These are phyloP conservation scores for Globisporangium uncinulatum DNA, from an alignment of 352 stramenopile genomes.

Conservation along the genomic window DNA sequence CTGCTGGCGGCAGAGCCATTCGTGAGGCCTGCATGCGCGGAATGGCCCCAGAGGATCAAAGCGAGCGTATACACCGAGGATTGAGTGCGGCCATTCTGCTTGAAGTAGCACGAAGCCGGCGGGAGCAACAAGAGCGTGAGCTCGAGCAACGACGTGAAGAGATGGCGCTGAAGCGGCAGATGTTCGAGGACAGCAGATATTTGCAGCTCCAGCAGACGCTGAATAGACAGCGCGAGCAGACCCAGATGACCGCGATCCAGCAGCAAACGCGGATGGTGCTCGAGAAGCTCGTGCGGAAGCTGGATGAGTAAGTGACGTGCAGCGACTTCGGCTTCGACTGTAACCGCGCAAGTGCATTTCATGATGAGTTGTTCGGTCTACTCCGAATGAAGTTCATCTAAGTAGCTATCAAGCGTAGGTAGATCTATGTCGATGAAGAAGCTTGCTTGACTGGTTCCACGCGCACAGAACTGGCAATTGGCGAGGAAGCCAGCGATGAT, in stretches of 20 bases:
- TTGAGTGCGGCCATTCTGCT: background rate
- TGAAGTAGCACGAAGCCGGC: background rate
- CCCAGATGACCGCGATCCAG: background rate
- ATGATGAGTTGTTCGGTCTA: too few relatives aligned
- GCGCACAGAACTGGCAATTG: background rate
- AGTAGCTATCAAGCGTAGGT: background rate
- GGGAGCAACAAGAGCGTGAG: background rate
- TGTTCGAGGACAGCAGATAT: background rate
- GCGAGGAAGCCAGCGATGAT: background rate
- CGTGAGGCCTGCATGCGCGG: background rate
- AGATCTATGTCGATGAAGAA: background rate
- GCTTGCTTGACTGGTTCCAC: background rate
- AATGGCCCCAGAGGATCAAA: background rate
- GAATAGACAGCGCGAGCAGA: background rate
- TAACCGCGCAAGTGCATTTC: background rate
- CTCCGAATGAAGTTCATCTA: background rate
- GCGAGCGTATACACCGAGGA: background rate
- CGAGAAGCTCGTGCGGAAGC: background rate
- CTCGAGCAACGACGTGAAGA: background rate
- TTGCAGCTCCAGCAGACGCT: background rate
- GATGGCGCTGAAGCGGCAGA: background rate
- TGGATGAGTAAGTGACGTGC: background rate
- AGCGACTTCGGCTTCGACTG: background rate
- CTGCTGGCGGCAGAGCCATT: background rate
- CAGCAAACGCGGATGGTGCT: background rate